phyloP scores from a whole-genome alignment of 768 basidiomycete genomes.

The Galerina marginata region DNA sequence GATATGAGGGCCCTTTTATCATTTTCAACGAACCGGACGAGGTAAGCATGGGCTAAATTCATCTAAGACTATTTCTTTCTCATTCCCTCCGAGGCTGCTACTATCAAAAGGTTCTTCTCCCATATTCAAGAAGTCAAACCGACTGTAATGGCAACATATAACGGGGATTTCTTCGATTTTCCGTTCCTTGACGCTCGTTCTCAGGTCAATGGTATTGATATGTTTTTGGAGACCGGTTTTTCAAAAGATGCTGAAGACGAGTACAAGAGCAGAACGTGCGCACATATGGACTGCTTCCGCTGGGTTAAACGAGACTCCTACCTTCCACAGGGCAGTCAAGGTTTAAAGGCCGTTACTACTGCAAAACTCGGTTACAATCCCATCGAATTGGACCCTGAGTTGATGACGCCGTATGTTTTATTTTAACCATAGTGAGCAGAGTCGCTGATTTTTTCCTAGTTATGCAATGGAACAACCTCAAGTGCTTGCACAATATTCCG shows the following conservation, averaged over 20 bases:
- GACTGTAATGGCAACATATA: constrained; percentile 97
- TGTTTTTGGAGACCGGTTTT: constrained; percentile 96
- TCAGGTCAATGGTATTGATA: constrained; percentile 89
- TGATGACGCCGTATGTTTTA: constrained; percentile 95
- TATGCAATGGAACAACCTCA: constrained; percentile 98
- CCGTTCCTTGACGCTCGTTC: constrained; percentile 92
- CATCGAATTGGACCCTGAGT: constrained; percentile 95
- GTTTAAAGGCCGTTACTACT: constrained; percentile 96
- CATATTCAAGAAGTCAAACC: constrained; percentile 94
- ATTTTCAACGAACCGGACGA: constrained; percentile 95
- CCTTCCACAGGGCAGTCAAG: constrained; percentile 97
- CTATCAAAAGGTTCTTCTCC: constrained; percentile 87
- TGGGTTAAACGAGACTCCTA: constrained; percentile 99
- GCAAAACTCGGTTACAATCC: constrained; percentile 96
- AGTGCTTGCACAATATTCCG: constrained; percentile 93
- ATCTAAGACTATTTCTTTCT: neutral
- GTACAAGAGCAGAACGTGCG: constrained; percentile 90
- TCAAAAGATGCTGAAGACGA: constrained; percentile 91
- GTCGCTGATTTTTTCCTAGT: constrained; percentile 44
- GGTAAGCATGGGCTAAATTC: constrained; percentile 46
- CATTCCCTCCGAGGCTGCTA: constrained; percentile 60
- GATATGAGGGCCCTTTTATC: constrained; percentile 95
- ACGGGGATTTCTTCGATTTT: constrained; percentile 99
- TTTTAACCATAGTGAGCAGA: neutral
- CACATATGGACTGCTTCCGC: constrained; percentile 99